Conservation (phyloP, 257 asterid genomes). For the Thymus mandschuricus region DNA sequence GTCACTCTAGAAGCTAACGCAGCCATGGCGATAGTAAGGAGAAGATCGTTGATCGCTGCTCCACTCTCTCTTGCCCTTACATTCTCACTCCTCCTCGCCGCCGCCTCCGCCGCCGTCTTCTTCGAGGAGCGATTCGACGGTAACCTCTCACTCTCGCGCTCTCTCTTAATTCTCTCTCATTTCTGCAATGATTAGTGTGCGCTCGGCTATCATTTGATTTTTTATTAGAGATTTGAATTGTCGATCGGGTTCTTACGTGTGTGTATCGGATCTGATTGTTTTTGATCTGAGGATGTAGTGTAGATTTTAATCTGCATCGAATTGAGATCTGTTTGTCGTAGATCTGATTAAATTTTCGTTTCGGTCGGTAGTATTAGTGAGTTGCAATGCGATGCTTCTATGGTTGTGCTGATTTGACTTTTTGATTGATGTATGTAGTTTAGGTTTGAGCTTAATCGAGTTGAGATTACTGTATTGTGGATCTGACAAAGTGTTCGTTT, state of each 20-base stretch:
- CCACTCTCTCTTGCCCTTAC: conserved; percentile 54
- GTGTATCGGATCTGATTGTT: conserved; percentile 40
- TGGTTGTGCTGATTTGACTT: conserved; percentile 37
- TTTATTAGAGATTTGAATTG: conserved; percentile 3
- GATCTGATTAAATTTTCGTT: conserved; percentile 32
- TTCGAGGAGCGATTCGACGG: conserved; percentile 94
- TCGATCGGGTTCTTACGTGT: conserved; percentile 7
- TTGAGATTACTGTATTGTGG: conserved; percentile 31
- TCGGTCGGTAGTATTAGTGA: background rate
- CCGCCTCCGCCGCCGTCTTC: conserved; percentile 68
- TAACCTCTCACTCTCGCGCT: conserved; percentile 25
- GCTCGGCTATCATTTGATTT: background rate
- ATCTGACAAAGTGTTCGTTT: conserved; percentile 26
- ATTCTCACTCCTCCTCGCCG: conserved; percentile 55
- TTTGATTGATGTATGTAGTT: conserved; percentile 17
- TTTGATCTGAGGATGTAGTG: conserved; percentile 4
- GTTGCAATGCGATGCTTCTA: background rate
- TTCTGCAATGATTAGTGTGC: background rate
- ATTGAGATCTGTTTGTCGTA: conserved; percentile 28
- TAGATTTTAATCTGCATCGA: conserved; percentile 18
- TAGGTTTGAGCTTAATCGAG: conserved; percentile 11
- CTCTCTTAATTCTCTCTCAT: background rate
- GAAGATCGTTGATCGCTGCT: conserved; percentile 41
- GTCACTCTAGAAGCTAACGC: conserved; percentile 28
- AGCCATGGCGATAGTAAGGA: conserved; percentile 63